Evolutionary conservation across 306 rosid species (phyloP), one percentile per base, ranked within the genome.

Genomic region (Quercus mongolica): DNA sequence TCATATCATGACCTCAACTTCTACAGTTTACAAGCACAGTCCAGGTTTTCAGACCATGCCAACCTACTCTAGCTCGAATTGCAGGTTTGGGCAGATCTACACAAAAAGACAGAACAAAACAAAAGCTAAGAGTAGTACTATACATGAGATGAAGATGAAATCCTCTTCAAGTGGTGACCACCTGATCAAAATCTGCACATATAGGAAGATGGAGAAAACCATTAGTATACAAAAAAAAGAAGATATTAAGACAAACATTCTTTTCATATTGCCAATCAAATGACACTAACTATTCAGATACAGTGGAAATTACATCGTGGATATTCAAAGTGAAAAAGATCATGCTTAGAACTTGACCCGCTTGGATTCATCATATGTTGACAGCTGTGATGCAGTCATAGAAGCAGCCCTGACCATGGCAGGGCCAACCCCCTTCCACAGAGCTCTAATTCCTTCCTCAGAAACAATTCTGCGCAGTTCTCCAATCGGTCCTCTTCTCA

Each of bases 341-440:
- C 79, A 67, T 78, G 83, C 82, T 85, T 79, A 85, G 87, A 87
- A 83, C 81, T 87, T 86, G 78, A 95, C 96, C 98, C 84, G 94
- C 91, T 95, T 95, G 86, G 94, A 82, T 91, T 93, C 98, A 74
- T 95, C 99, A 80, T 95, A 95, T 67, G 97, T 85, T 62, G 94
- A 96, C 76, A 93, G 82, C 84, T 95, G 99, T 31, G 99, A 89
- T 74, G 99, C 94, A 73, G 99, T 95, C 92, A 95, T 87, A 54
- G 89, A 86, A 83, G 96, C 94, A 38, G 98, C 99, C 87, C 99
- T 88, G 82, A 86, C 88, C 97, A 89, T 93, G 77, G 96, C 99
- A 90, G 98, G 99, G 68, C 97, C 94, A 62, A 95, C 88, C 6
- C 99, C 98, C 78, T 90, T 93, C 98, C 99, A 93, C 77, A 95